Conservation (phyloP, 2,329 filamentous ascomycete species). For the Neopestalotiopsis rosae region DNA sequence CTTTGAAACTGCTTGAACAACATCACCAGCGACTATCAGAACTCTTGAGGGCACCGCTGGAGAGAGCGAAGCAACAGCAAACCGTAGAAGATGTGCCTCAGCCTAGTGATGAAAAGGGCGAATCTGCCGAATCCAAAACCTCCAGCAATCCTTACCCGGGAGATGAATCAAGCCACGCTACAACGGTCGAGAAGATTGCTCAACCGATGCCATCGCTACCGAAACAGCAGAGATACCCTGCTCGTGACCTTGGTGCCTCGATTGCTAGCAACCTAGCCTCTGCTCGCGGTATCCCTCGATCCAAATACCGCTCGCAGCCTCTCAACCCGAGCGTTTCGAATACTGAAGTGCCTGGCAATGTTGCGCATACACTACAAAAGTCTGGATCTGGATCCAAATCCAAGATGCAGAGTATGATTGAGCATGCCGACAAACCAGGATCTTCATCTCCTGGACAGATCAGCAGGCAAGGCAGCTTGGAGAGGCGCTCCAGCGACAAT, state of each 20-base stretch:
- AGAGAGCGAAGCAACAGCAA: conserved; percentile 48
- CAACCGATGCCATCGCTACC: conserved; percentile 40
- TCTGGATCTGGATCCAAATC: conserved; percentile 55
- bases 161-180: conserved; percentile 29
- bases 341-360: conserved; percentile 73
- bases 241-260: conserved; percentile 77
- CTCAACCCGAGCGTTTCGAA: conserved; percentile 75
- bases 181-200: conserved; percentile 30
- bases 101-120: conserved; percentile 43
- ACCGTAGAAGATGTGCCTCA: conserved; percentile 42
- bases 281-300: conserved; percentile 74
- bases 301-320: conserved; percentile 68
- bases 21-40: conserved; percentile 86
- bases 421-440: conserved; percentile 57
- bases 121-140: neutral
- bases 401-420: conserved; percentile 63
- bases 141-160: conserved; percentile 12
- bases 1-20: conserved; percentile 82
- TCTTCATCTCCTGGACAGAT: conserved; percentile 51
- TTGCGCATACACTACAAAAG: conserved; percentile 61
- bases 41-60: conserved; percentile 74
- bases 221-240: conserved; percentile 57
- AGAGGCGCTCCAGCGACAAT: conserved; percentile 32
- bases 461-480: conserved; percentile 27
- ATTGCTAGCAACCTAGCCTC: conserved; percentile 90